Percentiles rank a stretch among this genome's conserved stretches.
phyloP scores from a whole-genome alignment of 2,329 filamentous ascomycete species.

The Seiridium unicorne region DNA sequence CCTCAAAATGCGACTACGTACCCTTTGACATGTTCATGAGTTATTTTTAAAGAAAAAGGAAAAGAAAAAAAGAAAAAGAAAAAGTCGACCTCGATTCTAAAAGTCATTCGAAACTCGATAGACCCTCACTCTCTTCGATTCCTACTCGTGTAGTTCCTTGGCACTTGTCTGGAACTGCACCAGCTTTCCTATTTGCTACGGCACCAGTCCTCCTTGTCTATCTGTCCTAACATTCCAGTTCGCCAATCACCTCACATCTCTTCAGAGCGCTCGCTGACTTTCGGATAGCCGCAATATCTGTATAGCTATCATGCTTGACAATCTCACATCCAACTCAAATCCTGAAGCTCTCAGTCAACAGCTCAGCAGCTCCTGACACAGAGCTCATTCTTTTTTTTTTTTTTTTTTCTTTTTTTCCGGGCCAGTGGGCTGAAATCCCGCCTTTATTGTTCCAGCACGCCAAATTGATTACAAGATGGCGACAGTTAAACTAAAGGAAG shows the following conservation, averaged over 20 bases:
- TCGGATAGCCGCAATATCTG: conserved; percentile 6
- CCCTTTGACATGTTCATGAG: no score
- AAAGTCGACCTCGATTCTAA: no score
- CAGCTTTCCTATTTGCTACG: no score
- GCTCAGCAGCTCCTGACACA: background rate
- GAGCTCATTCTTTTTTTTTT: no score
- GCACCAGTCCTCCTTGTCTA: background rate
- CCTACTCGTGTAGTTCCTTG: no score
- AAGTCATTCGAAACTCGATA: no score
- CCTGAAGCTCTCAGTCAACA: background rate
- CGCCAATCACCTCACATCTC: background rate
- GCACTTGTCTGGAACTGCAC: no score
- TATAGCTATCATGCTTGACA: conserved; percentile 12
- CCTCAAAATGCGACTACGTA: no score
- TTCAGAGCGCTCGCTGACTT: background rate
- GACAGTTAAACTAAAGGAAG: conserved; percentile 27
- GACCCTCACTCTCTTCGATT: no score
- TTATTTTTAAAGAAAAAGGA: no score
- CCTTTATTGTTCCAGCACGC: background rate
- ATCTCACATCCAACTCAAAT: background rate
- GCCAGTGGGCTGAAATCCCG: background rate
- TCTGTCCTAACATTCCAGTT: background rate
- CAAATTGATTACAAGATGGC: background rate
- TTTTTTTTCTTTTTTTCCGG: background rate
- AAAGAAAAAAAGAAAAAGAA: no score